Percentiles rank a stretch among this genome's conserved stretches.
phyloP scores from a whole-genome alignment of 116 monocot species.

The Papilionanthe hybrid region DNA sequence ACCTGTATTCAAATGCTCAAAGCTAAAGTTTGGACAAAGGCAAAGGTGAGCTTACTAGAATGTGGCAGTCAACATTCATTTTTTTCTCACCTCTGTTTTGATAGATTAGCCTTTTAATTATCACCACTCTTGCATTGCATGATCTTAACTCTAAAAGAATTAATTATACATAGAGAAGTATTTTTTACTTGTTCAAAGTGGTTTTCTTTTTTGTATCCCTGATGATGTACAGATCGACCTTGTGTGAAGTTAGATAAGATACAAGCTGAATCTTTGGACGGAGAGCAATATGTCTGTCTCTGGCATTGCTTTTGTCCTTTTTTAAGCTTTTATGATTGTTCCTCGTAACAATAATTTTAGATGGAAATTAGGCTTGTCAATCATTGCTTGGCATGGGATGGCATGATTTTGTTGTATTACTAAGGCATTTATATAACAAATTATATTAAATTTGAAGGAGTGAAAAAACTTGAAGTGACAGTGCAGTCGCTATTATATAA shows the following conservation, averaged over 20 bases:
- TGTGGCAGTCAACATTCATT: not conserved
- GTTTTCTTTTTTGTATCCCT: not conserved
- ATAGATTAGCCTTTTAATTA: not conserved
- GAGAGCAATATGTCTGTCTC: not conserved
- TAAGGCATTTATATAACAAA: not conserved
- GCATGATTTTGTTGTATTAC: not conserved
- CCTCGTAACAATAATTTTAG: not conserved
- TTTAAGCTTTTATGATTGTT: not conserved
- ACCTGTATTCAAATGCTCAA: slow-evolving; percentile 82
- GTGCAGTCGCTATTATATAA: too few species aligned
- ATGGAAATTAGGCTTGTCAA: not conserved
- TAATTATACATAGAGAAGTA: not conserved
- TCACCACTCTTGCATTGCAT: not conserved
- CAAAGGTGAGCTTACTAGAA: slow-evolving; percentile 44
- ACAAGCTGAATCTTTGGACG: not conserved
- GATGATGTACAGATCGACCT: not conserved
- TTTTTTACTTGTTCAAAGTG: not conserved
- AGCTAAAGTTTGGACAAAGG: slow-evolving; percentile 49
- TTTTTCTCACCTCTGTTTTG: not conserved
- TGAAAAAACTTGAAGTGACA: not conserved
- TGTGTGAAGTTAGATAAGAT: not conserved
- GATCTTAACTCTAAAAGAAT: not conserved
- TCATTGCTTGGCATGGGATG: not conserved
- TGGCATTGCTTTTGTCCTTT: not conserved
- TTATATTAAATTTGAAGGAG: not conserved